Conservation (phyloP, 495 filamentous ascomycete species). For the Lasiosphaeris hirsuta region DNA sequence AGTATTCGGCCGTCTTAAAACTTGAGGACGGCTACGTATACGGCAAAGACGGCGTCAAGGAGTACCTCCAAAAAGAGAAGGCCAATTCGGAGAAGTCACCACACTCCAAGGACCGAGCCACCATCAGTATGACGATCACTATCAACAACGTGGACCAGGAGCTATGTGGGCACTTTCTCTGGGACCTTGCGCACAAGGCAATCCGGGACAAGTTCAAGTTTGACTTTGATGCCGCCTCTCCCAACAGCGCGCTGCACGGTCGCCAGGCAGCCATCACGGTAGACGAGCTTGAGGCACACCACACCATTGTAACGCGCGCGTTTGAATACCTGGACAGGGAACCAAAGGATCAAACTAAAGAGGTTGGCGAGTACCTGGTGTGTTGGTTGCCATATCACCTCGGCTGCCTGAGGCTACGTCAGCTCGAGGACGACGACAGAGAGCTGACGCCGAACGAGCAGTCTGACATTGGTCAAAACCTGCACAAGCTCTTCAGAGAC, state of each 20-base stretch:
- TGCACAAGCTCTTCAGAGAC: background rate
- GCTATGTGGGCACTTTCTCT: conserved; percentile 19
- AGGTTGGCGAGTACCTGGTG: conserved; percentile 5
- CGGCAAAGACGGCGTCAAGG: background rate
- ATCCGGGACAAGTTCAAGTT: conserved; percentile 22
- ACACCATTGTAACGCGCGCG: conserved; percentile 8
- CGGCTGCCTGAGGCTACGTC: background rate
- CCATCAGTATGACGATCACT: conserved; percentile 20
- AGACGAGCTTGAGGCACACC: conserved; percentile 17
- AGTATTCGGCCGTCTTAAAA: conserved; percentile 13
- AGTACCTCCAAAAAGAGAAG: no score
- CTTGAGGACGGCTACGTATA: conserved; percentile 4
- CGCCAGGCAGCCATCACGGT: conserved; percentile 7
- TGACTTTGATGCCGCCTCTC: conserved; percentile 11
- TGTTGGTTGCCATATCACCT: conserved; percentile 17
- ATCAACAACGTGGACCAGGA: conserved; percentile 20
- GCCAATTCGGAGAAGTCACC: no score
- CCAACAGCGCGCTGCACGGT: conserved; percentile 1
- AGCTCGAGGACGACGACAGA: background rate
- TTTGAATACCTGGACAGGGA: conserved; percentile 2
- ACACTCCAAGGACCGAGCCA: background rate
- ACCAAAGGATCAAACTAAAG: background rate
- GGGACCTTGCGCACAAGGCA: conserved; percentile 19
- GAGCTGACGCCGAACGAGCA: background rate
- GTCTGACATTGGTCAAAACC: background rate